phyloP scores from a whole-genome alignment of 2,329 filamentous ascomycete genomes.

The Dothidotthia symphoricarpi region DNA sequence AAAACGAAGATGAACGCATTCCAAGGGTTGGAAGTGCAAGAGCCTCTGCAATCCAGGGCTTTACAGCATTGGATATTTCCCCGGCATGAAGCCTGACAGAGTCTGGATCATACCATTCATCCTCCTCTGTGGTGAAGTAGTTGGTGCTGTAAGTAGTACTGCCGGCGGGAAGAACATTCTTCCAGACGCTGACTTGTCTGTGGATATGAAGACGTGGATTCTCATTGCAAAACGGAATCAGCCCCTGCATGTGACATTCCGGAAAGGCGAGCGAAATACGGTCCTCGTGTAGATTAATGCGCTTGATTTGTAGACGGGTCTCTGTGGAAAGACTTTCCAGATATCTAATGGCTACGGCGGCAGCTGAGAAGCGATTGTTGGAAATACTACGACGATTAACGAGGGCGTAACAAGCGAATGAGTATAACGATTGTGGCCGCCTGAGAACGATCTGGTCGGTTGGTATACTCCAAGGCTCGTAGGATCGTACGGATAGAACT shows the following conservation, averaged over 20 bases:
- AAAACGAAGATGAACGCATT: slow-evolving; percentile 8
- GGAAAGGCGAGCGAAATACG: neutral
- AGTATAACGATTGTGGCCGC: too few relatives aligned
- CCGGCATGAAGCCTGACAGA: too few relatives aligned
- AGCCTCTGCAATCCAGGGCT: slow-evolving; percentile 8
- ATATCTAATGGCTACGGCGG: too few relatives aligned
- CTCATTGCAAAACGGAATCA: neutral
- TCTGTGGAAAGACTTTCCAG: neutral
- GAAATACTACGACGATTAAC: too few relatives aligned
- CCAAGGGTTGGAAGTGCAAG: slow-evolving; percentile 2
- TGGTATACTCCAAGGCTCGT: too few relatives aligned
- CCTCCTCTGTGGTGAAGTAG: too few relatives aligned
- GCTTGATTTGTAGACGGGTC: neutral
- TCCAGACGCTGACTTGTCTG: slow-evolving; percentile 1
- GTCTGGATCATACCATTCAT: too few relatives aligned
- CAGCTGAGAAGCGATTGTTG: too few relatives aligned
- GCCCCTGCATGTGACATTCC: neutral
- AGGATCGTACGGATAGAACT: too few relatives aligned
- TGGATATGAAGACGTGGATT: neutral
- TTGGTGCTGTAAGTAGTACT: neutral
- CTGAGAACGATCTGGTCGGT: too few relatives aligned
- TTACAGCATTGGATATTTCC: neutral
- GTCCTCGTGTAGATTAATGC: neutral
- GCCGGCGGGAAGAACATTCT: neutral
- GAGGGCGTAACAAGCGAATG: too few relatives aligned